Conservation (phyloP, 805 yeast species). For the Starmerella sirachaensis region DNA sequence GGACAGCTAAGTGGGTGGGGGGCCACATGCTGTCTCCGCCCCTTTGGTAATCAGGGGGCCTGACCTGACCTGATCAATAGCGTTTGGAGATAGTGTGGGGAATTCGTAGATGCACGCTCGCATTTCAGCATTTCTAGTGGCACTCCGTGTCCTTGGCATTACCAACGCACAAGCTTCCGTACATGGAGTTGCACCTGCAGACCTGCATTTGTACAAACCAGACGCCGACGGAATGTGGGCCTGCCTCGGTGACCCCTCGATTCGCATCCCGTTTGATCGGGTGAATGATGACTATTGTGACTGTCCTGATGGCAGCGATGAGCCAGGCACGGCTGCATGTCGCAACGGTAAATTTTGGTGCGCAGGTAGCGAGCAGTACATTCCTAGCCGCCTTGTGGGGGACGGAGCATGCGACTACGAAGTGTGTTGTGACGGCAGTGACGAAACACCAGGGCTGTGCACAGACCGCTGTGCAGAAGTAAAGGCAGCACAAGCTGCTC, state of each 20-base stretch:
- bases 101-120: too few relatives aligned
- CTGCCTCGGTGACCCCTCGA: constrained; percentile 59
- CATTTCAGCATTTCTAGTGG: too few relatives aligned
- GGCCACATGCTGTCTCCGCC: too few relatives aligned
- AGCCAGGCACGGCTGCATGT: constrained; percentile 91
- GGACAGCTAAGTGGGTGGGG: too few relatives aligned
- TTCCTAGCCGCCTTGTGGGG: constrained; percentile 58
- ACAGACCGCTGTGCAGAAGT: constrained; percentile 45
- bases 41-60: too few relatives aligned
- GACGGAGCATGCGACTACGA: constrained; percentile 91
- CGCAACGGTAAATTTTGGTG: constrained; percentile 52
- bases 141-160: background rate
- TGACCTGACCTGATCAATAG: too few relatives aligned
- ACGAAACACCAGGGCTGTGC: constrained; percentile 50
- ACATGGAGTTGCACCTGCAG: constrained; percentile 21
- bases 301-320: constrained; percentile 96
- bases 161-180: background rate
- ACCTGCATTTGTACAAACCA: constrained; percentile 36
- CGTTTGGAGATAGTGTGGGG: too few relatives aligned
- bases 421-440: constrained; percentile 88
- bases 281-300: constrained; percentile 88
- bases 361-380: constrained; percentile 48
- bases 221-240: constrained; percentile 46
- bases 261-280: constrained; percentile 45
- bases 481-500: constrained; percentile 30